These are phyloP conservation scores for Cajanus cajan DNA, from an alignment of 306 rosid genomes.

Conservation along the genomic window DNA sequence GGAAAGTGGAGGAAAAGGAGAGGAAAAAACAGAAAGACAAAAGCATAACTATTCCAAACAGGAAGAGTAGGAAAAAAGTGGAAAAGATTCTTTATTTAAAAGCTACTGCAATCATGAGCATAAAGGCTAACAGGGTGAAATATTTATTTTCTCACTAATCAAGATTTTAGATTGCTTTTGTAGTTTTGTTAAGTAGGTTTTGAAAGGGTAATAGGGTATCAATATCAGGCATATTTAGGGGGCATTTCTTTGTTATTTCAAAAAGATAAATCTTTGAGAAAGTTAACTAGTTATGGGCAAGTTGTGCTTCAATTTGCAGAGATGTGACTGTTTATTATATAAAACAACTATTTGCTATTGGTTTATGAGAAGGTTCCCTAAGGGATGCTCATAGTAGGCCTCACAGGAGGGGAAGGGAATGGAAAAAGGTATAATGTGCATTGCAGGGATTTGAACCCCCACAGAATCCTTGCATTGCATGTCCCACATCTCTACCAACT, in stretches of 20 bases:
- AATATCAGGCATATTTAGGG: neutral
- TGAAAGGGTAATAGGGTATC: neutral
- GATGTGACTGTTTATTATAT: neutral
- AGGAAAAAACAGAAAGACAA: neutral
- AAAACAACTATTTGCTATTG: neutral
- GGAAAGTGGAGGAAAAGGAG: neutral
- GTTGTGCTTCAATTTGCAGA: neutral
- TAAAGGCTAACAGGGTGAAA: neutral
- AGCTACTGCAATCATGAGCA: neutral
- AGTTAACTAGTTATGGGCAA: neutral
- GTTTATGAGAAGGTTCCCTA: neutral
- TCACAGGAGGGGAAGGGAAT: neutral
- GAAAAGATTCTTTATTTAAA: neutral
- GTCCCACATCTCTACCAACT: conserved; percentile 8
- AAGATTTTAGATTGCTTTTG: neutral
- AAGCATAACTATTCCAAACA: conserved; percentile 1
- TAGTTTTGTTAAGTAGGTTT: neutral
- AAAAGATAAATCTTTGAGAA: neutral
- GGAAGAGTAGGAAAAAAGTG: neutral
- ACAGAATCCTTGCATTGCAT: neutral
- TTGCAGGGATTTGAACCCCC: neutral
- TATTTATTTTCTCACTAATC: neutral
- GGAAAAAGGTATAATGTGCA: neutral
- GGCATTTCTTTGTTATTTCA: neutral
- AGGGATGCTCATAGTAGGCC: neutral